A percentile compares a stretch with the other conserved stretches of the same genome.
These are phyloP conservation scores for Aspergillus luchuensis DNA, from an alignment of 2,329 filamentous ascomycete genomes.

Conservation along the genomic window DNA sequence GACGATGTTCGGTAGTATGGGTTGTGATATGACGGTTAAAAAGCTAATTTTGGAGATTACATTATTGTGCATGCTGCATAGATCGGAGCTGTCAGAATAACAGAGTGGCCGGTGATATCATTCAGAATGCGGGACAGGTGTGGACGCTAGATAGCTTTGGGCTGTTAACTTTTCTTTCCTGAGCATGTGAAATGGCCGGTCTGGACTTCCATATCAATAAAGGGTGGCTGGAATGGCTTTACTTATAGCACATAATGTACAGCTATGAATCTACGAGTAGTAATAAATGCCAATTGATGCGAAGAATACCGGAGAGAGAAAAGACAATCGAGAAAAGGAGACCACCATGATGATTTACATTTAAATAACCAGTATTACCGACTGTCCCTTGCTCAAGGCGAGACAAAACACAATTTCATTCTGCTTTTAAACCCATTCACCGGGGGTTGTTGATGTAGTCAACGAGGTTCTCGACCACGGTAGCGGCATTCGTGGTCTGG, in stretches of 20 bases:
- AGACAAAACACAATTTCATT: constrained; percentile 18
- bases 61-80: neutral
- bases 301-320: constrained; percentile 10
- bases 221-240: neutral
- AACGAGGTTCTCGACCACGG: constrained; percentile 78
- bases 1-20: neutral
- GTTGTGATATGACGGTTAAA: neutral
- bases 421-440: constrained; percentile 59
- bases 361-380: constrained; percentile 14
- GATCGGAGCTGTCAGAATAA: neutral
- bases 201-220: no score
- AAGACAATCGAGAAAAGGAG: constrained; percentile 12
- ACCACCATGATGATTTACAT: constrained; percentile 23
- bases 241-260: constrained; percentile 17
- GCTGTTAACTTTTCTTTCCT: no score
- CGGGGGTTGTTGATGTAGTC: constrained; percentile 74
- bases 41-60: no score
- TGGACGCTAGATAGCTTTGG: neutral
- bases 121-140: neutral
- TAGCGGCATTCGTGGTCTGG: constrained; percentile 73
- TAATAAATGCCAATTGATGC: constrained; percentile 15
- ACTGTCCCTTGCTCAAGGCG: constrained; percentile 14
- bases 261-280: constrained; percentile 22
- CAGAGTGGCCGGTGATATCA: neutral
- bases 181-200: neutral